These are phyloP conservation scores for Leccinum longicurvipes DNA, from an alignment of 768 basidiomycete genomes.

Conservation along the genomic window DNA sequence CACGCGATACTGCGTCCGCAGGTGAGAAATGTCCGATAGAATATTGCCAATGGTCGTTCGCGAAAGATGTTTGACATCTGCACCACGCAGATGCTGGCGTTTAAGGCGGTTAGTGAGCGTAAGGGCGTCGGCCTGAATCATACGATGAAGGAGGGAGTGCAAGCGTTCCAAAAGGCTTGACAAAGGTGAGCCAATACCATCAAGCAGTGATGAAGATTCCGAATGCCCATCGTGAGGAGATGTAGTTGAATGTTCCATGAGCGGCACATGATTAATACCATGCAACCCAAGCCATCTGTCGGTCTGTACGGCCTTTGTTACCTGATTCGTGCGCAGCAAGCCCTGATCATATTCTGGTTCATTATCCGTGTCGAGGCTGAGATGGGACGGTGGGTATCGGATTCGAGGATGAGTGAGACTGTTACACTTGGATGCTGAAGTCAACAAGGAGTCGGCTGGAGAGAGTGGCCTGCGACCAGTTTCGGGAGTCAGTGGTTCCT, in stretches of 20 bases:
- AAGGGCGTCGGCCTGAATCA: slow-evolving; percentile 75
- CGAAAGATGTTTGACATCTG: slow-evolving; percentile 85
- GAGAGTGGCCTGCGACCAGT: slow-evolving; percentile 42
- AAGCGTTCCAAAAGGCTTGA: slow-evolving; percentile 62
- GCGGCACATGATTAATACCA: slow-evolving; percentile 32
- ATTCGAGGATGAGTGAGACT: slow-evolving; percentile 22
- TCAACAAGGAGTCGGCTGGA: slow-evolving; percentile 35
- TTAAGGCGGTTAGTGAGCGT: slow-evolving; percentile 88
- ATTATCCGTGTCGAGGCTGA: slow-evolving; percentile 45
- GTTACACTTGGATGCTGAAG: slow-evolving; percentile 26
- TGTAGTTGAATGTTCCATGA: slow-evolving; percentile 36
- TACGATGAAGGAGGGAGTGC: slow-evolving; percentile 55
- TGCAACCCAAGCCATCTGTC: slow-evolving; percentile 39
- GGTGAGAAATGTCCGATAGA: slow-evolving; percentile 59
- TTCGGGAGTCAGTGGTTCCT: slow-evolving; percentile 48
- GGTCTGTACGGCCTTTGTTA: slow-evolving; percentile 69
- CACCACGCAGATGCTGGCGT: slow-evolving; percentile 82
- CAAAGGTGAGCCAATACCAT: slow-evolving; percentile 48
- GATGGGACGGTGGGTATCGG: slow-evolving; percentile 25
- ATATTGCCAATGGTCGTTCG: slow-evolving; percentile 76
- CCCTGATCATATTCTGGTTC: slow-evolving; percentile 35
- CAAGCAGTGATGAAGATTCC: slow-evolving; percentile 69
- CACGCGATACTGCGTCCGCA: slow-evolving; percentile 72
- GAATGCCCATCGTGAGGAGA: slow-evolving; percentile 62
- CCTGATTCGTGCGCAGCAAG: slow-evolving; percentile 38